These are phyloP conservation scores for Gloeostereum incarnatum DNA, from an alignment of 768 basidiomycete species.

Conservation along the genomic window DNA sequence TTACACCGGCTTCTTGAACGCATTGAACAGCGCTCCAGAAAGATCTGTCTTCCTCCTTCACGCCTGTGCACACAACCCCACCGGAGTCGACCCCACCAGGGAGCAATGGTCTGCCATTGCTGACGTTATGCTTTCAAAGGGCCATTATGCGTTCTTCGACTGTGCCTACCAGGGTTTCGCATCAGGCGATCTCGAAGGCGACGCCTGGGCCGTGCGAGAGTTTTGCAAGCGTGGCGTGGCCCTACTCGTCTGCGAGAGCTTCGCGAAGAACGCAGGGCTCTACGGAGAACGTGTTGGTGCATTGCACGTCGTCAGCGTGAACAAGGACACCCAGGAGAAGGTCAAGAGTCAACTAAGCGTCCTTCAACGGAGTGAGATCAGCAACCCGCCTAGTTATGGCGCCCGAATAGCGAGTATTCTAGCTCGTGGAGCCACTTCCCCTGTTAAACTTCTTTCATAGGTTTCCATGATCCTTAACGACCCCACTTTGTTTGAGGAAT, in stretches of 20 bases:
- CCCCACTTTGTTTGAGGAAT: slow-evolving; percentile 66
- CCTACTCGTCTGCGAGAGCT: slow-evolving; percentile 90
- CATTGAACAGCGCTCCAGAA: slow-evolving; percentile 54
- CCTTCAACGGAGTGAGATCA: slow-evolving; percentile 89
- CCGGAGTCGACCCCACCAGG: slow-evolving; percentile 85
- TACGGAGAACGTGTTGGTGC: slow-evolving; percentile 95
- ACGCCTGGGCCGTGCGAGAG: slow-evolving; percentile 86
- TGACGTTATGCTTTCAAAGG: slow-evolving; percentile 56
- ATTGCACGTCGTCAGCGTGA: slow-evolving; percentile 70
- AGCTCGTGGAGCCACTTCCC: no score
- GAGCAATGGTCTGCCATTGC: slow-evolving; percentile 84
- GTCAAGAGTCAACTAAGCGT: slow-evolving; percentile 88
- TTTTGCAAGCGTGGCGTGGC: slow-evolving; percentile 72
- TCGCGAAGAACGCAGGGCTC: slow-evolving; percentile 94
- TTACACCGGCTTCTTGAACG: slow-evolving; percentile 53
- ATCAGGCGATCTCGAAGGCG: slow-evolving; percentile 82
- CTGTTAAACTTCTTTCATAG: slow-evolving; percentile 22
- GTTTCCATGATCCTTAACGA: slow-evolving; percentile 78
- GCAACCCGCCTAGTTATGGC: slow-evolving; percentile 88
- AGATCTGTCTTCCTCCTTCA: slow-evolving; percentile 87
- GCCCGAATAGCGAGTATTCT: slow-evolving; percentile 69
- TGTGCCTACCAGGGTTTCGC: slow-evolving; percentile 98
- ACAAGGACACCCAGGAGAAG: slow-evolving; percentile 55
- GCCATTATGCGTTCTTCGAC: slow-evolving; percentile 90
- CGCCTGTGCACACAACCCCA: slow-evolving; percentile 95